phyloP scores from a whole-genome alignment of 2,329 filamentous ascomycete genomes.

The Chaetomium sp. region DNA sequence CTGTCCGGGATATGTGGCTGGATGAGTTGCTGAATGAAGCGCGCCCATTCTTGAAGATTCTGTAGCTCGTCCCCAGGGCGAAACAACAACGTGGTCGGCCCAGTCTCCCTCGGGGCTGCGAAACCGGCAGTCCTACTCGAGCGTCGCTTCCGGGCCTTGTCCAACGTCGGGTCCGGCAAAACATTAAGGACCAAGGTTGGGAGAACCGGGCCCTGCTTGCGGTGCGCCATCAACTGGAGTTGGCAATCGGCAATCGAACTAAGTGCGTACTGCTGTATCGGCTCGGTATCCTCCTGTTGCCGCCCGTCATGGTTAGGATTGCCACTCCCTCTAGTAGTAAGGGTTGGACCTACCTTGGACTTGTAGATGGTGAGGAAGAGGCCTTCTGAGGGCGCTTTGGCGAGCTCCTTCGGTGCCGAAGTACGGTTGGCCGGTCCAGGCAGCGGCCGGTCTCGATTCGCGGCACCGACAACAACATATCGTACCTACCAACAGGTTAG shows the following conservation, averaged over 20 bases:
- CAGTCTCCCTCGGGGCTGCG: conserved; percentile 53
- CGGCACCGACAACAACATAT: conserved; percentile 58
- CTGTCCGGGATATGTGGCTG: conserved; percentile 47
- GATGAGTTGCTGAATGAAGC: conserved; percentile 51
- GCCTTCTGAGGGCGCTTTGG: conserved; percentile 42
- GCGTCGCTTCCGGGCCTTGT: conserved; percentile 64
- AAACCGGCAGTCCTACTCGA: conserved; percentile 65
- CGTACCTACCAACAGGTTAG: conserved; percentile 50
- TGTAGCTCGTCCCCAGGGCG: conserved; percentile 57
- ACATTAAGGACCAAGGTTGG: conserved; percentile 63
- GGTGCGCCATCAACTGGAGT: conserved; percentile 60
- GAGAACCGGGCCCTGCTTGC: conserved; percentile 61
- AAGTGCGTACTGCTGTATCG: conserved; percentile 56
- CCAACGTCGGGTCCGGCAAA: conserved; percentile 52
- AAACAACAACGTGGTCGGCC: conserved; percentile 57
- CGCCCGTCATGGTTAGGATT: conserved; percentile 24
- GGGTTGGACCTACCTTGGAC: conserved; percentile 49
- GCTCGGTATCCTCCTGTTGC: conserved; percentile 55
- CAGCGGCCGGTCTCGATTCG: conserved; percentile 44
- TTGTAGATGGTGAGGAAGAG: conserved; percentile 59
- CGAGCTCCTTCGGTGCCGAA: conserved; percentile 41
- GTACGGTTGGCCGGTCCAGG: conserved; percentile 43
- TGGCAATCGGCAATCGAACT: conserved; percentile 58
- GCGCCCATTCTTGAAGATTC: conserved; percentile 62
- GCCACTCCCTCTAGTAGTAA: neutral